Percentiles rank a stretch among this genome's conserved stretches.
These are phyloP conservation scores for Passiflora organensis DNA, from an alignment of 345 rosid genomes.

Conservation along the genomic window DNA sequence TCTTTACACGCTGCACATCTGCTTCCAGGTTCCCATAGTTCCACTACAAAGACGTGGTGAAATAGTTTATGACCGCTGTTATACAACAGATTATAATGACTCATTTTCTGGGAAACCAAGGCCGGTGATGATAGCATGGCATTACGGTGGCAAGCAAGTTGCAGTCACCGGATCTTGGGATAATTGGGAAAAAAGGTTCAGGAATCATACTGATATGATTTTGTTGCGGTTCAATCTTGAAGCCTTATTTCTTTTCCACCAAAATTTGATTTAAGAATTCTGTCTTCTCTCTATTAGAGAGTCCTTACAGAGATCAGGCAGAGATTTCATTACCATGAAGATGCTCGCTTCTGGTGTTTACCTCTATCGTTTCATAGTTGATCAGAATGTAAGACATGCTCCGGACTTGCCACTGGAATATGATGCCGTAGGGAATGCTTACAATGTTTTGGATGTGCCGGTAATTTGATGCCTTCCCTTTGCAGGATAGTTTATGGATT, in stretches of 20 bases:
- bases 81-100: constrained; percentile 14
- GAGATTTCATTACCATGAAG: constrained; percentile 47
- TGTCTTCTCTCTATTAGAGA: constrained; percentile 28
- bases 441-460: constrained; percentile 57
- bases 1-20: background rate
- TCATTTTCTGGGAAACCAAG: constrained; percentile 20
- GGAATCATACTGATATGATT: constrained; percentile 4
- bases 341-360: constrained; percentile 50
- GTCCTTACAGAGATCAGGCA: constrained; percentile 38
- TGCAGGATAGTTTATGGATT: background rate
- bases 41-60: constrained; percentile 20
- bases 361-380: constrained; percentile 55
- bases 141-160: constrained; percentile 50
- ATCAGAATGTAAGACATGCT: constrained; percentile 32
- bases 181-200: constrained; percentile 46
- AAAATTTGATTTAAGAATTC: background rate
- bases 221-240: constrained; percentile 1
- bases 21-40: constrained; percentile 24
- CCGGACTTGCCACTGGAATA: constrained; percentile 47
- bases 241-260: background rate
- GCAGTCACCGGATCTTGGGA: constrained; percentile 72
- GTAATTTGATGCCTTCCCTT: constrained; percentile 16
- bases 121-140: constrained; percentile 51
- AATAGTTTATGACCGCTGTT: constrained; percentile 12
- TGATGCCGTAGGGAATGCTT: constrained; percentile 34